Base-by-base conservation (phyloP, 352 stramenopile species). In the Globisporangium splendens region DNA sequence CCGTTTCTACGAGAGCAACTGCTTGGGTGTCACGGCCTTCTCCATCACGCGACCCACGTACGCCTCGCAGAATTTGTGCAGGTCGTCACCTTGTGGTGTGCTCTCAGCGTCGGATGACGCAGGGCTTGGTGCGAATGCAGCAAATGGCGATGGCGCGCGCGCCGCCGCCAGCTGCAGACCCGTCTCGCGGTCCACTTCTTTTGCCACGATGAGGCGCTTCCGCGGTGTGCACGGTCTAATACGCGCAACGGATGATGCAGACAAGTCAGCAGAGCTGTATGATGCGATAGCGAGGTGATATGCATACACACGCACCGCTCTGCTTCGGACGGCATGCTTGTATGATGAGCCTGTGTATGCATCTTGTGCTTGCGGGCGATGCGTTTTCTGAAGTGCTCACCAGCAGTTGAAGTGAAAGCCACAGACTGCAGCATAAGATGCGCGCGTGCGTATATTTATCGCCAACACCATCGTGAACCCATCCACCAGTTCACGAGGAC, bases 151-250 rank as follows among this genome's bases (percentile, higher is more conserved):
- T 56, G 54, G 21, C 60, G 43, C 15, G 47, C 39, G 39, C 46
- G 33, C 8, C 21, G 41, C 28, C 14, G 33, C 17, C 28, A 55
- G 52, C 41, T 63, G 48, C 21, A 69, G 42, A 2, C 38, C 60
- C 18, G 61, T 79, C 50, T 89, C 76, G 46, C 72, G 72, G 52
- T 89, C 76, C 54, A 78, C 69, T 57, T 75, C 64, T 46, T 76
- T 68, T 20, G 78, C 80, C 20, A 75, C 62, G 56, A 85, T 72
- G 18, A 91, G 65, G 8, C 75, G 80, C 71, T 89, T 88, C 22
- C 74, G 70, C 13, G 78, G 78, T 14, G 74, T 91, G 63, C 78
- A 90, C 1, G 78, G 76, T 49, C 78, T 90, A 51, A 21, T 17
- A 10, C 3, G 14, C 8, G 14, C 38, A 43, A 8, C 38, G 8